These are phyloP conservation scores for Escallonia herrerae DNA, from an alignment of 129 eudicot species.

Conservation along the genomic window DNA sequence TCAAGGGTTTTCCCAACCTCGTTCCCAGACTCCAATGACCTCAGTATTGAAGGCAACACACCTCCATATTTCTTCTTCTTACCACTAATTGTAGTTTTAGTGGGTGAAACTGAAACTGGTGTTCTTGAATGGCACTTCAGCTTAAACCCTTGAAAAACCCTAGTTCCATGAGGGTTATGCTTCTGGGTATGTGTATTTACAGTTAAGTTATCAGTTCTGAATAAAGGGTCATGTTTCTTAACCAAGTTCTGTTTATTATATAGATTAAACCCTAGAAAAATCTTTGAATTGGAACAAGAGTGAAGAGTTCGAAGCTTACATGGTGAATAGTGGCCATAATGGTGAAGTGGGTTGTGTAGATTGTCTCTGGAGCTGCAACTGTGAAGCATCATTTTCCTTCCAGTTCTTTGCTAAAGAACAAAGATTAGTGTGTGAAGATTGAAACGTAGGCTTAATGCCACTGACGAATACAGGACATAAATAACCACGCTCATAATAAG, in stretches of 20 bases:
- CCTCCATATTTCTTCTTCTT: constrained; percentile 53
- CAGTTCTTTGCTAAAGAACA: neutral
- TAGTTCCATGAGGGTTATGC: constrained; percentile 7
- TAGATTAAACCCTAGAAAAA: constrained; percentile 36
- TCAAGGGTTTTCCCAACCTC: constrained; percentile 51
- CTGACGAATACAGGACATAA: no score
- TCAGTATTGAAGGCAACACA: constrained; percentile 40
- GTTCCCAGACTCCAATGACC: constrained; percentile 41
- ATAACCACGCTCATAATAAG: no score
- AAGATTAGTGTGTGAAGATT: neutral
- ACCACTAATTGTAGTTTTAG: constrained; percentile 15
- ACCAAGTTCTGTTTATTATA: constrained; percentile 8
- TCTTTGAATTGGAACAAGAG: constrained; percentile 31
- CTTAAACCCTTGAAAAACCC: constrained; percentile 60
- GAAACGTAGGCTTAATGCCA: neutral
- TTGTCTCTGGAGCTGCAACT: constrained; percentile 28
- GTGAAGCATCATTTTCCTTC: constrained; percentile 32
- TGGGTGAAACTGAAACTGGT: constrained; percentile 20
- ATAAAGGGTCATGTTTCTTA: constrained; percentile 7
- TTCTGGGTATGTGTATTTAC: constrained; percentile 6
- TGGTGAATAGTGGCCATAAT: constrained; percentile 16
- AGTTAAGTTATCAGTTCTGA: neutral
- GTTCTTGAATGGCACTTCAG: constrained; percentile 36
- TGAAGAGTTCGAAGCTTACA: constrained; percentile 62
- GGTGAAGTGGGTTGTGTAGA: constrained; percentile 19